phyloP scores from a whole-genome alignment of 2,329 filamentous ascomycete species.

The Magnaporthiopsis rhizophila region DNA sequence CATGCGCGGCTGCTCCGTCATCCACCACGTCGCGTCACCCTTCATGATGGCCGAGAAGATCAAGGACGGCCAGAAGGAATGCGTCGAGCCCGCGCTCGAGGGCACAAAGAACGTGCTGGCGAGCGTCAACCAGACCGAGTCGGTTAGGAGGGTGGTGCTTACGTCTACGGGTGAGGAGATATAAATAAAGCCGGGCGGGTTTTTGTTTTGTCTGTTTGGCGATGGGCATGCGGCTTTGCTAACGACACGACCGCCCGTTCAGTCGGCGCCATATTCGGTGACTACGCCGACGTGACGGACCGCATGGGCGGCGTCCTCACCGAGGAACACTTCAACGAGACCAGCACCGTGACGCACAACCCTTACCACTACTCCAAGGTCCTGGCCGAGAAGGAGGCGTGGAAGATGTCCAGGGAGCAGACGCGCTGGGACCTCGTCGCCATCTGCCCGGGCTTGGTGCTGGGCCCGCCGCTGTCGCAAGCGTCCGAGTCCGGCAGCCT shows the following conservation, averaged over 20 bases:
- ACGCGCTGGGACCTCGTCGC: conserved; percentile 19
- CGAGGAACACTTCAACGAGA: conserved; percentile 17
- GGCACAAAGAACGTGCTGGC: conserved; percentile 19
- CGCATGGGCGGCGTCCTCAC: conserved; percentile 15
- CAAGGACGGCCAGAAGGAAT: conserved; percentile 17
- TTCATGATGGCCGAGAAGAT: conserved; percentile 21
- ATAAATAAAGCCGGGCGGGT: not conserved
- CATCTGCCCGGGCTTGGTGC: conserved; percentile 19
- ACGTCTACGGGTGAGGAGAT: conserved; percentile 12
- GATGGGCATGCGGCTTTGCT: no score
- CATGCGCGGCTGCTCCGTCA: conserved; percentile 20
- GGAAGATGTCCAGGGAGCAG: conserved; percentile 16
- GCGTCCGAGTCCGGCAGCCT: conserved; percentile 19
- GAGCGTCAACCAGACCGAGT: conserved; percentile 12
- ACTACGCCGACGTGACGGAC: conserved; percentile 17
- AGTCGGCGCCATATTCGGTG: conserved; percentile 19
- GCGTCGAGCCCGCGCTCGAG: conserved; percentile 19
- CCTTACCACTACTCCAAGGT: conserved; percentile 21
- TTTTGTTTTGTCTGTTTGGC: not conserved
- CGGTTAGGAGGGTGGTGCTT: conserved; percentile 19
- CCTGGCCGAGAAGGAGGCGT: conserved; percentile 20
- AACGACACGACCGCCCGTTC: conserved; percentile 1
- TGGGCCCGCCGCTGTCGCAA: conserved; percentile 16
- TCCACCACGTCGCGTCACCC: conserved; percentile 27
- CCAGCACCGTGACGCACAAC: conserved; percentile 18